These are phyloP conservation scores for Colletotrichum sp. DNA, from an alignment of 2,329 filamentous ascomycete species.

Conservation along the genomic window DNA sequence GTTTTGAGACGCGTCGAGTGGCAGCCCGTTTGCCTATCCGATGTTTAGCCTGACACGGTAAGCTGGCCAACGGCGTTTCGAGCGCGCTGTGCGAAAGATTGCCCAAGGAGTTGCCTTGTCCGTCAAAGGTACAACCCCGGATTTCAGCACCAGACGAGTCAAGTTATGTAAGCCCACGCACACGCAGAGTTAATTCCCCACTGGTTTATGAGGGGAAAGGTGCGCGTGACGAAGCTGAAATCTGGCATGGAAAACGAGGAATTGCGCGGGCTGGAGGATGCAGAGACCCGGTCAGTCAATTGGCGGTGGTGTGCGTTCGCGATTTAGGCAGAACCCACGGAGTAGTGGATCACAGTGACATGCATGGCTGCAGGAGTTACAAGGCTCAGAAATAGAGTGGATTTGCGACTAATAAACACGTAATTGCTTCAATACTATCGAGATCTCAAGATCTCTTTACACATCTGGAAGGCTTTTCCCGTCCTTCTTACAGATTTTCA, in stretches of 20 bases:
- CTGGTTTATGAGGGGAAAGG: conserved; percentile 1
- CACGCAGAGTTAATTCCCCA: conserved; percentile 6
- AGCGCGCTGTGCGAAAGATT: background rate
- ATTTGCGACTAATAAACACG: conserved; percentile 16
- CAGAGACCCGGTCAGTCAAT: background rate
- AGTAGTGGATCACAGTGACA: background rate
- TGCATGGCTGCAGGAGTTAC: background rate
- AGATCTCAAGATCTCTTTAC: conserved; percentile 4
- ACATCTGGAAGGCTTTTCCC: conserved; percentile 22
- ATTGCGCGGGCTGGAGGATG: background rate
- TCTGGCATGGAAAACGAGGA: background rate
- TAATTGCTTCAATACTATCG: conserved; percentile 10
- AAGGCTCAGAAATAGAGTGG: background rate
- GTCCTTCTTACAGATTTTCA: conserved; percentile 22
- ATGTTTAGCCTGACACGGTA: background rate
- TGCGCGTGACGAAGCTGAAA: background rate
- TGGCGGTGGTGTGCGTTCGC: background rate
- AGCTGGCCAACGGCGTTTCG: background rate
- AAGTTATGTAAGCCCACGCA: conserved; percentile 9
- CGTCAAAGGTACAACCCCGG: conserved; percentile 13
- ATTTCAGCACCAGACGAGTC: conserved; percentile 3
- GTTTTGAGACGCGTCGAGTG: background rate
- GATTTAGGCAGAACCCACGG: background rate
- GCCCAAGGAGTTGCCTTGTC: conserved; percentile 7
- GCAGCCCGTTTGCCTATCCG: background rate